phyloP scores from a whole-genome alignment of 306 rosid species.

The Pueraria montana region DNA sequence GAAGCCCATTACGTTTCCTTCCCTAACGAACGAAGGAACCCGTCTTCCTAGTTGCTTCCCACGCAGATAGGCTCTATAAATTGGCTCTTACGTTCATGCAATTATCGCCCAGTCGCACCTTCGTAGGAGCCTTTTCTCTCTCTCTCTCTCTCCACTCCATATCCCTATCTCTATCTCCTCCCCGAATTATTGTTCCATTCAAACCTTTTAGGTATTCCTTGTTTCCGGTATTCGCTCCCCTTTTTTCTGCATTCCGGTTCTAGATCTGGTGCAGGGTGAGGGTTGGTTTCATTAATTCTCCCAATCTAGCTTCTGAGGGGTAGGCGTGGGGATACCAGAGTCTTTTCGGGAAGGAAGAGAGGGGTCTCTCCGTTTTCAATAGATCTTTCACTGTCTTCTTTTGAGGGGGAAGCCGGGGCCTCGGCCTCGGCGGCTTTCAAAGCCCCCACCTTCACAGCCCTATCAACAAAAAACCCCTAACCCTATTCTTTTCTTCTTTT shows the following conservation, averaged over 20 bases:
- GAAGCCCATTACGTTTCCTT: not conserved
- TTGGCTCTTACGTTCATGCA: constrained; percentile 61
- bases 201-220: not conserved
- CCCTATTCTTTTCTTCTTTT: constrained; percentile 10
- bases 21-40: not conserved
- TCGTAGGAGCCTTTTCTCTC: constrained; percentile 1
- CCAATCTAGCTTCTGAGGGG: constrained; percentile 62
- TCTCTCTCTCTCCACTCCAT: not conserved
- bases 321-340: constrained; percentile 74
- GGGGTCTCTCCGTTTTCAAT: constrained; percentile 60
- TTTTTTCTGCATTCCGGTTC: constrained; percentile 7
- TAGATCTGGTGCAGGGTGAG: constrained; percentile 57
- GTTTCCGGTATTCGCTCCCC: not conserved
- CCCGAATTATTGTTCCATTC: not conserved
- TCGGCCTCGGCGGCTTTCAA: constrained; percentile 99
- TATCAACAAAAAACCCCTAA: constrained; percentile 40
- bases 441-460: constrained; percentile 90
- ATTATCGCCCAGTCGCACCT: constrained; percentile 69
- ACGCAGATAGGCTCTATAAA: constrained; percentile 56
- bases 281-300: not conserved
- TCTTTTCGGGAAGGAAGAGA: constrained; percentile 48
- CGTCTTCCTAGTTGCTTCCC: constrained; percentile 25
- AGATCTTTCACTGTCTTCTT: constrained; percentile 70
- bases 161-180: not conserved
- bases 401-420: constrained; percentile 99